Evolutionary conservation across 2,329 filamentous ascomycete genomes (phyloP).

Genomic region (Fusarium poae): DNA sequence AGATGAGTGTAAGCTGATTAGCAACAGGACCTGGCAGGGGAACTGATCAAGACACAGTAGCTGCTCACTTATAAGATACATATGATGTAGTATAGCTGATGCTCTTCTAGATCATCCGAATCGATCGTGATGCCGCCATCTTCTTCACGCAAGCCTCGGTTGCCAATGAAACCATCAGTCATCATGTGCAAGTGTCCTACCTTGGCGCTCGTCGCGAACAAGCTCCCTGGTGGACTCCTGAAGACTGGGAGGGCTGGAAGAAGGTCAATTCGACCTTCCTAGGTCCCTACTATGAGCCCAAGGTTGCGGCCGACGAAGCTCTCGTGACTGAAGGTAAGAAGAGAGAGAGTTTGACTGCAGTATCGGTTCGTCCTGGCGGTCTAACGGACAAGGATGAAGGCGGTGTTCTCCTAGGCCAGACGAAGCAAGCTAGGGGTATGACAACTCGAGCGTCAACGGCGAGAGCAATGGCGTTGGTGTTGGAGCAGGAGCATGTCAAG

Average conservation of each 20-base stretch:
- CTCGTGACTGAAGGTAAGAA: constrained; percentile 60
- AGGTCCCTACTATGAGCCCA: constrained; percentile 66
- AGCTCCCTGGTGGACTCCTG: constrained; percentile 64
- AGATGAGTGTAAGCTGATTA: constrained; percentile 24
- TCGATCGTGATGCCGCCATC: constrained; percentile 47
- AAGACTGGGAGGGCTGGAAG: constrained; percentile 58
- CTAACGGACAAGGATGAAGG: constrained; percentile 62
- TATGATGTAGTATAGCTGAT: constrained; percentile 16
- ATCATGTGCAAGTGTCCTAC: constrained; percentile 72
- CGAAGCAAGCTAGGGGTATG: constrained; percentile 52
- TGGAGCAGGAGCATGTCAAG: constrained; percentile 57
- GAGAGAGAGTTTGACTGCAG: constrained; percentile 56
- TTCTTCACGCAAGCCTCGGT: constrained; percentile 44
- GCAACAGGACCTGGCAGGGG: constrained; percentile 38
- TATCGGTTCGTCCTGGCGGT: constrained; percentile 63
- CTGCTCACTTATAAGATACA: not conserved
- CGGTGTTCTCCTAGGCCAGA: constrained; percentile 58
- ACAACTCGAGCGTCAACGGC: constrained; percentile 70
- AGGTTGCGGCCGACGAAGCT: constrained; percentile 67
- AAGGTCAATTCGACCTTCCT: constrained; percentile 58
- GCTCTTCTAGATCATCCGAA: constrained; percentile 40
- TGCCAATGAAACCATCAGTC: constrained; percentile 56
- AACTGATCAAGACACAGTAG: constrained; percentile 58
- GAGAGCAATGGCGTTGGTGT: constrained; percentile 62
- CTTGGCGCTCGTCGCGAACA: constrained; percentile 62